Evolutionary conservation across 2,329 filamentous ascomycete species (phyloP), one percentile per base, ranked within the genome.

Genomic region (Phialocephala sp.): DNA sequence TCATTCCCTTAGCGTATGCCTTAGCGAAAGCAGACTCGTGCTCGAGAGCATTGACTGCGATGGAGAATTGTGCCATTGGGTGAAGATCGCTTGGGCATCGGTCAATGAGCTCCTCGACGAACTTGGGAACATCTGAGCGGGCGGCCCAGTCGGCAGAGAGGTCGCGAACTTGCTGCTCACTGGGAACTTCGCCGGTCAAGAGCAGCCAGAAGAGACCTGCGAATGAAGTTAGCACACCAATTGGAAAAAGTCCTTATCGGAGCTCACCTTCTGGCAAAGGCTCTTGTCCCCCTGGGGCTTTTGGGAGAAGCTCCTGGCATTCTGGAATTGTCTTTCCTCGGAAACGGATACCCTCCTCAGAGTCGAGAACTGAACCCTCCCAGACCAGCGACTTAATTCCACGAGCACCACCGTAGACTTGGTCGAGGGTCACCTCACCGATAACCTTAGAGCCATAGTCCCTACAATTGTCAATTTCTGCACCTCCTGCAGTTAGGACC

Each of bases 291-390:
- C 95, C 95, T 72, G 94, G 93, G 70, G 94, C 95, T 87, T 97
- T 97, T 82, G 95, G 95, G 66, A 99, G 93, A 76, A 97, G 84
- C 82, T 97, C 85, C 87, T 98, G 95, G 89, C 94, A 97, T 84
- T 99, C 95, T 76, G 95, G 95, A 77, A 99, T 99, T 73, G 95
- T 99, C 88, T 94, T 95, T 85, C 95, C 95, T 80, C 95, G 91
- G 90, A 99, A 99, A 76, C 95, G 92, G 83, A 99, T 99, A 84
- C 95, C 95, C 88, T 99, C 95, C 86, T 98, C 93, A 65, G 94
- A 88, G 83, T 99, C 95, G 77, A 99, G 91, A 76, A 99, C 95
- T 77, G 95, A 99, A 76, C 94, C 89, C 83, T 99, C 95, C 95
- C 95, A 99, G 77, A 99, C 95, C 69, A 99, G 90, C 75, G 90